Evolutionary conservation across 1,139 yeast genomes (phyloP).

Genomic region (Debaryomyces coudertii): DNA sequence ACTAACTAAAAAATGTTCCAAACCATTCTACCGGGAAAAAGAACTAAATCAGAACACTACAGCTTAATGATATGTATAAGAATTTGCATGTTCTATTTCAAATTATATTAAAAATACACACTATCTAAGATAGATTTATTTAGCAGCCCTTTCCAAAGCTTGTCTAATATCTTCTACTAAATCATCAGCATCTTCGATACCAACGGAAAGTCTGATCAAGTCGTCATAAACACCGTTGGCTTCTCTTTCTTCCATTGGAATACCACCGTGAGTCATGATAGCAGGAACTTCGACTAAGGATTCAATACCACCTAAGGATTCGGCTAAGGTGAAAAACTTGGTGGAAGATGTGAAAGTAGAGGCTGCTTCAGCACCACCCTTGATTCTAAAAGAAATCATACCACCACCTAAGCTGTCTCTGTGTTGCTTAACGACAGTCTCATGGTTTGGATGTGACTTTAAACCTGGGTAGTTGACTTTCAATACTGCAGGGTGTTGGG

Average conservation of each 20-base stretch:
- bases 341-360: constrained; percentile 73
- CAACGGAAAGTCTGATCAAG: constrained; percentile 80
- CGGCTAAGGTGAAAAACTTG: constrained; percentile 81
- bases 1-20: background rate
- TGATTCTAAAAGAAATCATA: constrained; percentile 85
- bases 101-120: background rate
- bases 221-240: constrained; percentile 81
- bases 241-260: constrained; percentile 80
- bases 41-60: background rate
- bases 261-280: constrained; percentile 91
- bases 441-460: constrained; percentile 63
- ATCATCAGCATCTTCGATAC: constrained; percentile 84
- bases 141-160: constrained; percentile 52
- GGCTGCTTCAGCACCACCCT: constrained; percentile 81
- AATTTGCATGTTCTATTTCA: background rate
- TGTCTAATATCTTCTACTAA: constrained; percentile 71
- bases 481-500: constrained; percentile 52
- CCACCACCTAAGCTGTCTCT: constrained; percentile 90
- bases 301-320: constrained; percentile 90
- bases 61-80: background rate
- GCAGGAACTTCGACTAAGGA: constrained; percentile 89
- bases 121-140: constrained; percentile 5
- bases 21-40: background rate
- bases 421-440: constrained; percentile 72
- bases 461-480: constrained; percentile 86